Conservation (phyloP, 768 basidiomycete species). For the Sarcodon sp. region DNA sequence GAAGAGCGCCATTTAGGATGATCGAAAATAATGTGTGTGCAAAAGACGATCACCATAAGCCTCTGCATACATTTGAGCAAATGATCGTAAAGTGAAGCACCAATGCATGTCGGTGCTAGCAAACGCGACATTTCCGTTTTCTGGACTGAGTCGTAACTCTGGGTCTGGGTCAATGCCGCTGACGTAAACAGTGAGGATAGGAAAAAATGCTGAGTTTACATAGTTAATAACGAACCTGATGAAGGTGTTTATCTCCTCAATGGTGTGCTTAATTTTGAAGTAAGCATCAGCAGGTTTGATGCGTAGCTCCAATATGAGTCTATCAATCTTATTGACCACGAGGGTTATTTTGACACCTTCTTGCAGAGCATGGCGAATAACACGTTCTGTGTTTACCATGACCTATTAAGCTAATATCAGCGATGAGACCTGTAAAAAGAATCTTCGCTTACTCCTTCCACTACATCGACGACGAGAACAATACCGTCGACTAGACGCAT, state of each 20-base stretch:
- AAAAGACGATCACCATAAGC: constrained; percentile 49
- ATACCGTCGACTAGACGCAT: constrained; percentile 86
- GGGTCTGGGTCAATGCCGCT: constrained; percentile 85
- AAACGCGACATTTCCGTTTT: constrained; percentile 93
- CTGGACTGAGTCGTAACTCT: constrained; percentile 80
- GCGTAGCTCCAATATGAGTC: constrained; percentile 90
- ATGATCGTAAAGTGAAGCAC: constrained; percentile 92
- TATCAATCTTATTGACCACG: constrained; percentile 95
- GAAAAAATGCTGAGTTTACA: not conserved
- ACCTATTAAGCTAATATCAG: constrained; percentile 31
- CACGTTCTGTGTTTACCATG: constrained; percentile 86
- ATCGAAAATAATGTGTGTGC: not conserved
- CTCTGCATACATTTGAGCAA: constrained; percentile 93
- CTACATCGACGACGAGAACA: constrained; percentile 91
- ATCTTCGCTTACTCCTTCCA: constrained; percentile 71
- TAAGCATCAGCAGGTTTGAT: constrained; percentile 94
- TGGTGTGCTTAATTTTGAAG: constrained; percentile 98
- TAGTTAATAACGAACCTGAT: constrained; percentile 51
- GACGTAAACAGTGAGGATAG: not conserved
- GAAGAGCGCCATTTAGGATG: not conserved
- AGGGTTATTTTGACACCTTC: constrained; percentile 85
- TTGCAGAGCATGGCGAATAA: constrained; percentile 82
- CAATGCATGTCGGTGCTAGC: constrained; percentile 96
- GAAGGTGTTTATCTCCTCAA: constrained; percentile 95
- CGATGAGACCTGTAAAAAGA: constrained; percentile 1